Evolutionary conservation across 768 basidiomycete genomes (phyloP).

Genomic region (Kwoniella dendrophila): DNA sequence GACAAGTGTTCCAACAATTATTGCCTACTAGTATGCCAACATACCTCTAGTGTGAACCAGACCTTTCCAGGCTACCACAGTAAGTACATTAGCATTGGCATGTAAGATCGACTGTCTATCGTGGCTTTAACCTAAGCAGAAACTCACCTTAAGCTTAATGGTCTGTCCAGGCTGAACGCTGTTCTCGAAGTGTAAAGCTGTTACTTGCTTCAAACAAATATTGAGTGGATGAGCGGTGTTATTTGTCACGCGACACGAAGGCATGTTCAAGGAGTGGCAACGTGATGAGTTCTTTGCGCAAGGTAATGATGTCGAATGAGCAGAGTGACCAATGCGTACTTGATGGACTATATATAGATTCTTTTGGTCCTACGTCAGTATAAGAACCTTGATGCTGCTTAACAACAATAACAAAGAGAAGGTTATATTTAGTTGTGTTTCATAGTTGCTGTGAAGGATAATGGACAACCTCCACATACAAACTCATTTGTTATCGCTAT

Average conservation of each 20-base stretch:
- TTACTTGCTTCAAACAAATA: slow-evolving; percentile 52
- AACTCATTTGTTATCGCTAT: neutral
- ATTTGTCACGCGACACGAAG: slow-evolving; percentile 49
- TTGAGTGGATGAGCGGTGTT: slow-evolving; percentile 44
- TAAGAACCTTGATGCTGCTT: too few species aligned
- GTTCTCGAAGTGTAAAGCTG: slow-evolving; percentile 53
- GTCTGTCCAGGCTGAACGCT: slow-evolving; percentile 46
- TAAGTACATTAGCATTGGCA: neutral
- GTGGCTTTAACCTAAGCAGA: too few species aligned
- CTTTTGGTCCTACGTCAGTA: too few species aligned
- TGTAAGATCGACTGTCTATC: too few species aligned
- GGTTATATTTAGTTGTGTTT: neutral
- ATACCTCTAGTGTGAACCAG: slow-evolving; percentile 51
- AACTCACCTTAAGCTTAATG: slow-evolving; percentile 46
- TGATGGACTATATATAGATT: too few species aligned
- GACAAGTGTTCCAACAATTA: too few species aligned
- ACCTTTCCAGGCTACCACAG: slow-evolving; percentile 43
- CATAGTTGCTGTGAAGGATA: too few species aligned
- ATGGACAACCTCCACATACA: slow-evolving; percentile 10
- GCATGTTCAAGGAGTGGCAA: slow-evolving; percentile 33
- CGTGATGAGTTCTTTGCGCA: neutral
- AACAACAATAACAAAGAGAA: neutral
- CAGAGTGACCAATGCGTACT: too few species aligned
- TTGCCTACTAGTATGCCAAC: too few species aligned
- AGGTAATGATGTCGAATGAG: neutral